Evolutionary conservation across 192 early-diverging fungal genomes (phyloP), one percentile per base, ranked within the genome.

Genomic region (Funneliformis mosseae): DNA sequence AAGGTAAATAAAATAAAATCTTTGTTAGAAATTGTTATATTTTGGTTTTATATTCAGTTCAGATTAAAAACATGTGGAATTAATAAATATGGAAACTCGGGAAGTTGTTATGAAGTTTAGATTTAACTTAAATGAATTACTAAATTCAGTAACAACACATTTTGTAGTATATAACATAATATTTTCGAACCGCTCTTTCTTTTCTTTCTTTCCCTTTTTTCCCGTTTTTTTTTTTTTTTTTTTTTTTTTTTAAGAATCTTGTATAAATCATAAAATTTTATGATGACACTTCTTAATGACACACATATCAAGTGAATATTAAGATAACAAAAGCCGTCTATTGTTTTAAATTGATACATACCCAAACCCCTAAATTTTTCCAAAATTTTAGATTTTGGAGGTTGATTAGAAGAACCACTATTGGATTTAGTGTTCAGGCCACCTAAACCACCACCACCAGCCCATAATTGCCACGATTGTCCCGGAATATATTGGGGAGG

Each of bases 401-500:
- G 14, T 68, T 71, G 78, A 71, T 23, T 27, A 64, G 63, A 28
- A 64, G n/a, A 27, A 64, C n/a, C 42, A 42, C 68, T 50, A 71
- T 71, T 79, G 8, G 67, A 59, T 43, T 48, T 69, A 60, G 18
- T 59, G 46, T 80, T 82, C 77, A 82, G 77, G 38, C 74, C 84
- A 5, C 87, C 87, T 43, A 80, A 76, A 75, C 78, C 84, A 38
- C n/a, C 25, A 8, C 81, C 79, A 70, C 55, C 74, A 21, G 90
- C 82, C 28, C 87, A 88, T 9, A 89, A 83, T 91, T 91, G 86
- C 92, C 92, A 93, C 16, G 90, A 88, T 43, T 92, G 89, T 0
- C 91, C 90, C 28, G 92, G 92, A 0, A 89, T 82, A 79, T 93
- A 93, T 70, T 88, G 81, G 42, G 88, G 86, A 6, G 91, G 87